Base-by-base conservation (phyloP, 2,329 filamentous ascomycete species). In the Colletotrichum sp. region DNA sequence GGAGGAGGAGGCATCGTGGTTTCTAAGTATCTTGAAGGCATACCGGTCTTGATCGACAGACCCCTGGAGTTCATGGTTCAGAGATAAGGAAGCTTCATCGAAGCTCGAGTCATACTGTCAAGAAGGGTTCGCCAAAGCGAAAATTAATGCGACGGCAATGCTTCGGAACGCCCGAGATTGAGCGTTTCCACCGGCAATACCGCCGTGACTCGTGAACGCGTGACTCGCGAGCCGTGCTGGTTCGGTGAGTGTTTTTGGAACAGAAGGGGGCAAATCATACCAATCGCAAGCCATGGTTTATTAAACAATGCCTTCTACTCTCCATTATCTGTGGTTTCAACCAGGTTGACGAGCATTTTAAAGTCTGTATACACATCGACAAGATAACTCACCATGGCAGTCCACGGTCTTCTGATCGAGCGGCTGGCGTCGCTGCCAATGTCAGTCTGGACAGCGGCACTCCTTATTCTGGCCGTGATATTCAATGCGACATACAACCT, bases 401-500 rank as follows among this genome's bases (percentile, higher is more conserved):
- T 38, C 31, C n/a, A 36, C 58, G 58, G 58, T n/a, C 31, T 34
- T 62, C 31, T 36, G 58, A 62, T 13, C 2, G 58, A 62, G 58
- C 58, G 31, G 12, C 31, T 62, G 18, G 58, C n/a, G 31, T 62
- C 58, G n/a, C 31, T 62, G 31, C 58, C 31, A 3, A 5, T 62
- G 58, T 34, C 58, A 36, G 31, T 36, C 31, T 62, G 58, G 27
- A 34, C 58, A 34, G 58, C 18, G 7, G n/a, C 58, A 36, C 31
- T 62, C 2, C 38, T 62, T 16, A 12, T 62, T 62, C 1, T 62
- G 7, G 31, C 58, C 31, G 6, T 62, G 12, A 27, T 36, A 24
- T 24, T 9, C 12, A 62, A 62, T n/a, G 58, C 58, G 58, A 62
- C 8, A 4, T 81, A 81, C 75, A 82, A 81, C 70, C 73, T 83